Conservation (phyloP, 371 early-diverging fungal genomes). For the Circinella minor region DNA sequence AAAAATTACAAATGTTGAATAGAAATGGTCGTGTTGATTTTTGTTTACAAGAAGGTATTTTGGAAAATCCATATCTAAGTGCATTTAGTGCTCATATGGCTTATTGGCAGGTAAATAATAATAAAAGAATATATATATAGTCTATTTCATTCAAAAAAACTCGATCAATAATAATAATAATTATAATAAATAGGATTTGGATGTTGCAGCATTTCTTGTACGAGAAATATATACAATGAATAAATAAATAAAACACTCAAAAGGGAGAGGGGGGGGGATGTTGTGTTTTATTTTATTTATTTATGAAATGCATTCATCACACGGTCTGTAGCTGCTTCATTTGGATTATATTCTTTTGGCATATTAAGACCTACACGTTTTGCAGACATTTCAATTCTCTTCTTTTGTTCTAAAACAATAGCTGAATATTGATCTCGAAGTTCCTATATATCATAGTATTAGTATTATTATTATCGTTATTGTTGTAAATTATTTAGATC, state of each 20-base stretch:
- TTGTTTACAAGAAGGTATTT: constrained; percentile 75
- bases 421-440: constrained; percentile 49
- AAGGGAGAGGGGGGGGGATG: too few relatives aligned
- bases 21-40: constrained; percentile 74
- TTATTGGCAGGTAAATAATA: constrained; percentile 64
- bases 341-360: constrained; percentile 37
- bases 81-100: constrained; percentile 75
- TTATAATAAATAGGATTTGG: constrained; percentile 52
- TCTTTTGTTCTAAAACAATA: constrained; percentile 52
- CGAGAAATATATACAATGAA: constrained; percentile 42
- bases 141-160: not conserved
- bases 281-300: not conserved
- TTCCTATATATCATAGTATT: constrained; percentile 45
- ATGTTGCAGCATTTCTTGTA: constrained; percentile 62
- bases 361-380: constrained; percentile 53
- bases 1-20: constrained; percentile 58
- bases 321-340: constrained; percentile 24
- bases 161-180: not conserved
- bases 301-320: constrained; percentile 26
- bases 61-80: constrained; percentile 80
- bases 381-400: constrained; percentile 50
- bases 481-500: too few relatives aligned
- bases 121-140: not conserved
- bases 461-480: not conserved
- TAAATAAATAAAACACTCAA: not conserved